These are phyloP conservation scores for Cercospora citrullina DNA, from an alignment of 2,329 filamentous ascomycete species.

Conservation along the genomic window DNA sequence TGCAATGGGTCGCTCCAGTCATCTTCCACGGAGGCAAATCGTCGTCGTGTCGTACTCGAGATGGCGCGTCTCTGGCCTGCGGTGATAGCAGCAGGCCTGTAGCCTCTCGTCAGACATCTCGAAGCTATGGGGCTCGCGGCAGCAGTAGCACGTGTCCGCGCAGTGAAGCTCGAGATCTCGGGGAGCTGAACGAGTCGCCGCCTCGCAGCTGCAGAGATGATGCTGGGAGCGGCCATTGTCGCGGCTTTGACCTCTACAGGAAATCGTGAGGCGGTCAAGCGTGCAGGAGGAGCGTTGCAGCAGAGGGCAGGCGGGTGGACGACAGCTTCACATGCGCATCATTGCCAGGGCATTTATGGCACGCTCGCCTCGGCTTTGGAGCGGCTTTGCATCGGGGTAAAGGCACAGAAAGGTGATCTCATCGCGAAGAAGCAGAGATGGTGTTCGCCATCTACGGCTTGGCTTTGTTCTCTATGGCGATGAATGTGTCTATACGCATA, in stretches of 20 bases:
- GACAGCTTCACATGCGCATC: constrained; percentile 13
- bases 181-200: constrained; percentile 24
- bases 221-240: constrained; percentile 28
- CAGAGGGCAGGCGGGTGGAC: neutral
- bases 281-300: constrained; percentile 1
- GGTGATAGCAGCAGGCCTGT: constrained; percentile 37
- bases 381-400: constrained; percentile 7
- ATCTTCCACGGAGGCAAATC: constrained; percentile 42
- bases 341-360: neutral
- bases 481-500: neutral
- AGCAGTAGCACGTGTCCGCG: constrained; percentile 8
- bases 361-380: constrained; percentile 12
- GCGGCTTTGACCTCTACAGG: constrained; percentile 9
- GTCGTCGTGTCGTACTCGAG: constrained; percentile 32
- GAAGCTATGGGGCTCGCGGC: constrained; percentile 26
- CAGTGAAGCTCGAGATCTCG: constrained; percentile 17
- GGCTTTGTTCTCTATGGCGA: neutral
- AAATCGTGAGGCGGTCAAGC: constrained; percentile 19
- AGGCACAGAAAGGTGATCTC: constrained; percentile 3
- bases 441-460: neutral
- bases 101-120: constrained; percentile 30
- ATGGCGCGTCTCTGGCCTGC: constrained; percentile 40
- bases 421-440: constrained; percentile 1
- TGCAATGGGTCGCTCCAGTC: constrained; percentile 48
- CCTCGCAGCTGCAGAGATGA: constrained; percentile 27